Conservation (phyloP, 768 basidiomycete species). For the Gloeopeniophorella convolvens region DNA sequence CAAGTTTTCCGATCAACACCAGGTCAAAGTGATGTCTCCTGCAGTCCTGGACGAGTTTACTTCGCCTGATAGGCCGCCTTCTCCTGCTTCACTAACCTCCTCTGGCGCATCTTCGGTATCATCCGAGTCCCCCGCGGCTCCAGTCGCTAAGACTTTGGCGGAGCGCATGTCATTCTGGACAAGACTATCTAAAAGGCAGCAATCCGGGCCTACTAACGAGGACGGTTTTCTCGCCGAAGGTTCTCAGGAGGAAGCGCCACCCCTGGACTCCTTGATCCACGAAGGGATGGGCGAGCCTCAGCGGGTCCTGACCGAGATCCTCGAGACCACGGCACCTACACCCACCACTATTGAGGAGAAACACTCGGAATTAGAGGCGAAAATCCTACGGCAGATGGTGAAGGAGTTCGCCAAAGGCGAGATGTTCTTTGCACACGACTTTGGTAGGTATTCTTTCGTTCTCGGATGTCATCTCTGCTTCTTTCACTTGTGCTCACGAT, state of each 20-base stretch:
- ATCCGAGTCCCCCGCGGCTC: slow-evolving; percentile 38
- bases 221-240: slow-evolving; percentile 17
- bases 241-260: slow-evolving; percentile 12
- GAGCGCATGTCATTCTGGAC: slow-evolving; percentile 72
- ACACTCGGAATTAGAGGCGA: slow-evolving; percentile 71
- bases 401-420: slow-evolving; percentile 74
- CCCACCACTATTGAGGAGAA: slow-evolving; percentile 59
- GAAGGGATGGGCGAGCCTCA: slow-evolving; percentile 31
- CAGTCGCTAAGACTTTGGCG: slow-evolving; percentile 58
- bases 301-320: slow-evolving; percentile 49
- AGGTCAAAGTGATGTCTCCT: slow-evolving; percentile 42
- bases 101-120: slow-evolving; percentile 49
- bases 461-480: slow-evolving; percentile 19
- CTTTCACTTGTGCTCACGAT: neutral
- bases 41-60: slow-evolving; percentile 22
- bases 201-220: neutral
- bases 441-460: no score
- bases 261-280: slow-evolving; percentile 19
- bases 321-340: slow-evolving; percentile 54
- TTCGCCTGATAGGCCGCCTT: slow-evolving; percentile 17
- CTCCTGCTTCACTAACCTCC: slow-evolving; percentile 30
- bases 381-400: slow-evolving; percentile 74
- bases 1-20: slow-evolving; percentile 44
- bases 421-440: slow-evolving; percentile 87
- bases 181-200: slow-evolving; percentile 39